These are phyloP conservation scores for Allium sativum DNA, from an alignment of 106 monocot species.

Conservation along the genomic window DNA sequence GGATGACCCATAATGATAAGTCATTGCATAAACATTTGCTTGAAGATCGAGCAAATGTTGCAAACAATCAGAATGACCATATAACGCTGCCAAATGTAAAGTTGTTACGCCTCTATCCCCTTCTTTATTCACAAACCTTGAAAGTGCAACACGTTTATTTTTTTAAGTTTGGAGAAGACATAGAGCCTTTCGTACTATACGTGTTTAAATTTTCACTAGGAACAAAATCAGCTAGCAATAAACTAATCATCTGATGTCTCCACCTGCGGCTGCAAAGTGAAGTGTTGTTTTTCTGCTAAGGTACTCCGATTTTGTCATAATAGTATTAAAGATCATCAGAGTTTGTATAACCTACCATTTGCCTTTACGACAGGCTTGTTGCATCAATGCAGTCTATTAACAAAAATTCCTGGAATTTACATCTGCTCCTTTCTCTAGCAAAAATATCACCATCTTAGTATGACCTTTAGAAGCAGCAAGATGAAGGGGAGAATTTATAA, in stretches of 20 bases:
- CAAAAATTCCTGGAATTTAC: conserved; percentile 87
- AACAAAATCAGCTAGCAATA: conserved; percentile 9
- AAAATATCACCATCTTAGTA: conserved; percentile 68
- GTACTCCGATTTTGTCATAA: conserved; percentile 8
- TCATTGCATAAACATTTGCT: conserved; percentile 57
- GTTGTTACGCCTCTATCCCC: conserved; percentile 85
- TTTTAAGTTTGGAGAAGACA: no score
- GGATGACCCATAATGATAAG: conserved; percentile 62
- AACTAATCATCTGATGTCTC: conserved; percentile 10
- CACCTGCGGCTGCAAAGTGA: conserved; percentile 13
- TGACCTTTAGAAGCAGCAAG: no score
- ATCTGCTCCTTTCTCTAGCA: conserved; percentile 83
- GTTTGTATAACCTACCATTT: conserved; percentile 12
- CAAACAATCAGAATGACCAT: conserved; percentile 70
- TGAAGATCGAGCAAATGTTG: conserved; percentile 77
- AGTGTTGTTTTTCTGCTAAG: conserved; percentile 8
- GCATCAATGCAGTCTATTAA: conserved; percentile 35
- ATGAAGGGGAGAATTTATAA: no score
- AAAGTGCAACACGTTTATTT: conserved; percentile 66
- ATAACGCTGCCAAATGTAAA: conserved; percentile 79
- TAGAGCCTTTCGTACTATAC: no score
- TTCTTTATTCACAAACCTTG: conserved; percentile 53
- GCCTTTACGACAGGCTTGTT: conserved; percentile 12
- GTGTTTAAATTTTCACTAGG: background rate
- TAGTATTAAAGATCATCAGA: conserved; percentile 7